Evolutionary conservation across 2,329 filamentous ascomycete species (phyloP), one percentile per base, ranked within the genome.

Genomic region (Sporothrix luriei): DNA sequence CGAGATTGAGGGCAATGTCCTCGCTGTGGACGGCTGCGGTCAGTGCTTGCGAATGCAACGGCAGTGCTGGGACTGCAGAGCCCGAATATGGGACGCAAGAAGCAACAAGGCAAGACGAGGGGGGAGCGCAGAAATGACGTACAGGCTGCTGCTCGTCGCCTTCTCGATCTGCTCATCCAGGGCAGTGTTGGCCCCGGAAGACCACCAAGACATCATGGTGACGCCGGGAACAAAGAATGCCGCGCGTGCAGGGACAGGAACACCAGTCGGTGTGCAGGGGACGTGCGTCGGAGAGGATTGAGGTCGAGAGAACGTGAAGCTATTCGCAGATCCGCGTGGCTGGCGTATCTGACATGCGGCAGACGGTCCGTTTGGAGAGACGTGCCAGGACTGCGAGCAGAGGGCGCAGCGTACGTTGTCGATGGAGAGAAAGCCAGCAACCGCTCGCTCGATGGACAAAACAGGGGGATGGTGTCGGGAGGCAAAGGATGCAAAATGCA

Each of bases 121-220:
- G 24, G 6, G 19, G 21, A 26, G 24, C 11, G 46, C 70, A 62
- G 46, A 55, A 65, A 29, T 49, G 7, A 71, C 90, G 73, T 87
- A 97, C 91, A 99, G 85, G 80, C 94, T 98, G 78, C 93, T 97
- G 74, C 91, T 90, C 19, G 95, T 99, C 67, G 95, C 95, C 80
- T 91, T 92, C 79, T 97, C 94, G 77, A 99, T 91, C 85, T 98
- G 95, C 82, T 97, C 94, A 81, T 99, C 95, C 81, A 99, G 86
- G 82, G 93, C 93, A 78, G 90, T 92, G 80, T 92, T 93, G 81
- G 90, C 88, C 79, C 93, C 94, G 75, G 91, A 92, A 79, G 97
- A 98, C 94, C 94, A 99, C 85, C 94, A 93, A 78, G 93, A 90
- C 94, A 97, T 97, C 85, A 86, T 91, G 76, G 81, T 83, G 70